Conservation (phyloP, 371 early-diverging fungal species). For the Blakeslea trispora region DNA sequence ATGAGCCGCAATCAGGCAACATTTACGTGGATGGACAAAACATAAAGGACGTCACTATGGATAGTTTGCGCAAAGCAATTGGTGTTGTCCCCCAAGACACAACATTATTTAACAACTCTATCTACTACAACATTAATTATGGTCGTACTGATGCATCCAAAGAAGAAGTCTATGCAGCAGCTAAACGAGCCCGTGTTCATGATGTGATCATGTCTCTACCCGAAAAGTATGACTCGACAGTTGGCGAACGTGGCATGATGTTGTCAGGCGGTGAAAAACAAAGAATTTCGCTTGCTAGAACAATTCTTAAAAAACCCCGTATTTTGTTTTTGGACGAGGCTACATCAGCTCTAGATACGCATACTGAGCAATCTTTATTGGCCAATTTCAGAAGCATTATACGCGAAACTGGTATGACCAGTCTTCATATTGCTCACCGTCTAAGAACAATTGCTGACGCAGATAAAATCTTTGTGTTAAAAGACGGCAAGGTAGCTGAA, state of each 20-base stretch:
- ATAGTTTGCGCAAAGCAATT: slow-evolving; percentile 73
- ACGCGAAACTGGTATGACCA: slow-evolving; percentile 62
- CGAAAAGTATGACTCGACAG: slow-evolving; percentile 84
- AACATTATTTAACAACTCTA: slow-evolving; percentile 82
- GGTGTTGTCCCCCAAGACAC: slow-evolving; percentile 92
- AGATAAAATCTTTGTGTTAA: slow-evolving; percentile 79
- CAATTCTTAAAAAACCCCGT: slow-evolving; percentile 78
- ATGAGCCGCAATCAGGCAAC: slow-evolving; percentile 74
- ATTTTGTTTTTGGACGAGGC: slow-evolving; percentile 92
- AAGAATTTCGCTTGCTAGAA: slow-evolving; percentile 59
- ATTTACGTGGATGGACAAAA: slow-evolving; percentile 82
- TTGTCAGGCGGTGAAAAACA: slow-evolving; percentile 96
- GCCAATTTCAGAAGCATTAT: slow-evolving; percentile 74
- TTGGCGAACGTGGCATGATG: slow-evolving; percentile 93
- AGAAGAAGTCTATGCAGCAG: slow-evolving; percentile 76
- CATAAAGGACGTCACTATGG: slow-evolving; percentile 66
- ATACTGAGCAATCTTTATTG: slow-evolving; percentile 86
- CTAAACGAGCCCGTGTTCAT: slow-evolving; percentile 83
- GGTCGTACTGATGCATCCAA: slow-evolving; percentile 64
- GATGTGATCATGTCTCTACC: slow-evolving; percentile 68
- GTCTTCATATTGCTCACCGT: slow-evolving; percentile 81
- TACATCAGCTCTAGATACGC: slow-evolving; percentile 91
- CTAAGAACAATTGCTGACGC: slow-evolving; percentile 78
- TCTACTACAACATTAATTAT: slow-evolving; percentile 83
- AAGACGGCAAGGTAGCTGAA: slow-evolving; percentile 64